These are phyloP conservation scores for Ocimum tenuiflorum DNA, from an alignment of 257 asterid species.

Conservation along the genomic window DNA sequence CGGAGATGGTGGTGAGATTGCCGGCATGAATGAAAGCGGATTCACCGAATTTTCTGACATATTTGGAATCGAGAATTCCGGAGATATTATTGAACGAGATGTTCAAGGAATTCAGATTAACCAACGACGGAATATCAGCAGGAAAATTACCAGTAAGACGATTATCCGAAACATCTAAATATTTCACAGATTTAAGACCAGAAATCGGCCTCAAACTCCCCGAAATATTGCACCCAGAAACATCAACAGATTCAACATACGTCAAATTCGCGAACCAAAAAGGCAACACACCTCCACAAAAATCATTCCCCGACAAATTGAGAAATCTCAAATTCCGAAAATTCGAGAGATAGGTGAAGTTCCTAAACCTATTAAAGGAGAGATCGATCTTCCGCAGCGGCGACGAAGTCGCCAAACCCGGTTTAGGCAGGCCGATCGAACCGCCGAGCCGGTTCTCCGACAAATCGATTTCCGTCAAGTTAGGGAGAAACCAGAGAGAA, in stretches of 20 bases:
- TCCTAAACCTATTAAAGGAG: constrained; percentile 69
- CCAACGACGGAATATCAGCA: constrained; percentile 51
- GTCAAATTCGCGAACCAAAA: constrained; percentile 53
- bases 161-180: constrained; percentile 55
- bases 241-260: constrained; percentile 45
- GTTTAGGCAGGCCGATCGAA: constrained; percentile 27
- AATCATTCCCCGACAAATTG: constrained; percentile 53
- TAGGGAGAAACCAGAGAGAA: constrained; percentile 51
- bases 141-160: constrained; percentile 54
- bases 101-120: constrained; percentile 46
- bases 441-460: constrained; percentile 75
- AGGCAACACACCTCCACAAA: constrained; percentile 32
- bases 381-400: constrained; percentile 46
- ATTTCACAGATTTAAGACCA: constrained; percentile 30
- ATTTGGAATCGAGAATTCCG: constrained; percentile 30
- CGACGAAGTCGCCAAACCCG: constrained; percentile 17
- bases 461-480: constrained; percentile 44
- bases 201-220: constrained; percentile 47
- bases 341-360: constrained; percentile 33
- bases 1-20: constrained; percentile 12
- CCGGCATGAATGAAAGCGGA: constrained; percentile 63
- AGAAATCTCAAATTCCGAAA: constrained; percentile 40
- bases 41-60: constrained; percentile 30
- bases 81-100: constrained; percentile 66
- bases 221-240: constrained; percentile 57